Evolutionary conservation across 495 filamentous ascomycete species (phyloP).

Genomic region (Beverwykella pulmonaria): DNA sequence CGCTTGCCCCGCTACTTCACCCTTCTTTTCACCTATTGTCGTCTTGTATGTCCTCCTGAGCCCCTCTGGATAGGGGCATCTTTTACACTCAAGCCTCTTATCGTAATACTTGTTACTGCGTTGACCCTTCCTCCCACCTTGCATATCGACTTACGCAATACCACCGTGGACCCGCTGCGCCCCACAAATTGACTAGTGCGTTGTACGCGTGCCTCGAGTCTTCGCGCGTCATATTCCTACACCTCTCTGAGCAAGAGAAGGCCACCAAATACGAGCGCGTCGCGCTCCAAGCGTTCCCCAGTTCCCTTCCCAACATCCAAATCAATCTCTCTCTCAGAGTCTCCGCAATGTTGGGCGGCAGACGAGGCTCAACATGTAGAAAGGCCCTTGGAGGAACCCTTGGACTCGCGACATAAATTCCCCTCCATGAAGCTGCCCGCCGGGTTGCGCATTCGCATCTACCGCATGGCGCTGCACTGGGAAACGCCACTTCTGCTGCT

Average conservation of each 20-base stretch:
- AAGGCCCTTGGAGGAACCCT: not conserved
- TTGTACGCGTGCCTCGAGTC: not conserved
- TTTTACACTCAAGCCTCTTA: not conserved
- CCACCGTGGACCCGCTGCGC: not conserved
- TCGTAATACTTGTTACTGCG: not conserved
- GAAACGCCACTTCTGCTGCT: slow-evolving; percentile 19
- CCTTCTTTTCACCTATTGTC: not conserved
- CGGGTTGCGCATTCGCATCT: slow-evolving; percentile 29
- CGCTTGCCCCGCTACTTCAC: not conserved
- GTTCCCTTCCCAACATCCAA: not conserved
- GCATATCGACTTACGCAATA: not conserved
- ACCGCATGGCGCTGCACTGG: slow-evolving; percentile 23
- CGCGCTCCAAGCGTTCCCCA: not conserved
- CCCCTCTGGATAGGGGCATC: not conserved
- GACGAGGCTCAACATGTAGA: not conserved
- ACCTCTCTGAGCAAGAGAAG: not conserved
- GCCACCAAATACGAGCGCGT: not conserved
- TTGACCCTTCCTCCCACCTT: not conserved
- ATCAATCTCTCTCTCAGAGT: not conserved
- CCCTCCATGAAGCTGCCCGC: slow-evolving; percentile 30
- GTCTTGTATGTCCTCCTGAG: not conserved
- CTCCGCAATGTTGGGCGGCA: not conserved
- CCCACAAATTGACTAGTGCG: not conserved
- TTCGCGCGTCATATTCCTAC: not conserved
- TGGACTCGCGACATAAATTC: slow-evolving; percentile 4